Conservation (phyloP, 345 rosid species). For the Bruguiera sexangula region DNA sequence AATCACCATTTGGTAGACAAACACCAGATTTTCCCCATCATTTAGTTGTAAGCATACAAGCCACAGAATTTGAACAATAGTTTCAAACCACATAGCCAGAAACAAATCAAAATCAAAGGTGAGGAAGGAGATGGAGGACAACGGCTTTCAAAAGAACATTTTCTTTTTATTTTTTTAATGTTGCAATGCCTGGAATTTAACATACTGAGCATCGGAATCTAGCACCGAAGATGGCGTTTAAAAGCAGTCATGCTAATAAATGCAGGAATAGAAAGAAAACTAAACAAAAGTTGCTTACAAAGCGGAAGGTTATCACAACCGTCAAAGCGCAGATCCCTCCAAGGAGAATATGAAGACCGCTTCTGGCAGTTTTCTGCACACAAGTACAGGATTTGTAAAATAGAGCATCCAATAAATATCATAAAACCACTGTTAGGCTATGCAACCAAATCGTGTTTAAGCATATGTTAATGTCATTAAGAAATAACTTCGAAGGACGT, state of each 20-base stretch:
- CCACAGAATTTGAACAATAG: too few species aligned
- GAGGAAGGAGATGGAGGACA: too few species aligned
- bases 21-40: too few species aligned
- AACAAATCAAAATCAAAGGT: too few species aligned
- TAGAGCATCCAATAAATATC: not conserved
- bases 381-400: conserved; percentile 9
- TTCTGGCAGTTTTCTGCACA: conserved; percentile 81
- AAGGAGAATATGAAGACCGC: conserved; percentile 88
- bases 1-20: too few species aligned
- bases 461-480: not conserved
- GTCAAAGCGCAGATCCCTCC: conserved; percentile 90
- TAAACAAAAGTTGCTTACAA: conserved; percentile 49
- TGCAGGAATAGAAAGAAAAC: conserved; percentile 11
- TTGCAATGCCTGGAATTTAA: not conserved
- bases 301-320: conserved; percentile 87
- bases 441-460: not conserved
- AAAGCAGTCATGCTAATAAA: not conserved
- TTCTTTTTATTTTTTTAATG: too few species aligned
- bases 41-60: too few species aligned
- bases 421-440: not conserved
- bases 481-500: not conserved
- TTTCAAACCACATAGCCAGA: too few species aligned
- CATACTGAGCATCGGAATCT: not conserved
- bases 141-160: too few species aligned
- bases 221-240: not conserved